Evolutionary conservation across 441 rosid genomes (phyloP).

Genomic region (Eruca vesicaria): DNA sequence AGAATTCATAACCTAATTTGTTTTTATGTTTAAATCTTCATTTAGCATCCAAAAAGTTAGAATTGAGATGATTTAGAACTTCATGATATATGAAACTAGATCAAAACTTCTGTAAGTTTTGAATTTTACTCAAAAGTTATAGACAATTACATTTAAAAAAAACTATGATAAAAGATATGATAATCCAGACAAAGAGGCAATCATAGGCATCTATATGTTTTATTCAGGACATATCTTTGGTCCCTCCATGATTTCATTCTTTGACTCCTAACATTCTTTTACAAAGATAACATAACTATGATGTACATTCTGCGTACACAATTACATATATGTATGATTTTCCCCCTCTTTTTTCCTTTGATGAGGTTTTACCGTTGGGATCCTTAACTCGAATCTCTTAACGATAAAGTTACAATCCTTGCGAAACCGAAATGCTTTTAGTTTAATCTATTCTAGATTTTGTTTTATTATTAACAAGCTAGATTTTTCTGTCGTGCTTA

Average conservation of each 20-base stretch:
- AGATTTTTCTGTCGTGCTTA: neutral
- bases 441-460: neutral
- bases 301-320: neutral
- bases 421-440: constrained; percentile 2
- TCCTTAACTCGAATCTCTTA: constrained; percentile 20
- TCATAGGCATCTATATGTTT: constrained; percentile 37
- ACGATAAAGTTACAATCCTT: constrained; percentile 5
- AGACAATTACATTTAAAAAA: neutral
- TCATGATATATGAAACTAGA: neutral
- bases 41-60: neutral
- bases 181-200: constrained; percentile 34
- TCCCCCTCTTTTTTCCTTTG: neutral
- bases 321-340: neutral
- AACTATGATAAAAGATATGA: constrained; percentile 24
- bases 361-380: constrained; percentile 22
- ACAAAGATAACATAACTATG: neutral
- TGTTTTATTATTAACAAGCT: neutral
- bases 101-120: neutral
- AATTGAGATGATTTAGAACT: neutral
- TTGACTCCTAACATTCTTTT: constrained; percentile 18
- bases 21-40: neutral
- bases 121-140: neutral
- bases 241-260: constrained; percentile 38
- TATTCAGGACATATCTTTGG: constrained; percentile 33
- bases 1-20: neutral